Percentiles rank a stretch among this genome's conserved stretches.
Conservation (phyloP, 2,329 filamentous ascomycete species). For the Pseudocercospora eumusae region DNA sequence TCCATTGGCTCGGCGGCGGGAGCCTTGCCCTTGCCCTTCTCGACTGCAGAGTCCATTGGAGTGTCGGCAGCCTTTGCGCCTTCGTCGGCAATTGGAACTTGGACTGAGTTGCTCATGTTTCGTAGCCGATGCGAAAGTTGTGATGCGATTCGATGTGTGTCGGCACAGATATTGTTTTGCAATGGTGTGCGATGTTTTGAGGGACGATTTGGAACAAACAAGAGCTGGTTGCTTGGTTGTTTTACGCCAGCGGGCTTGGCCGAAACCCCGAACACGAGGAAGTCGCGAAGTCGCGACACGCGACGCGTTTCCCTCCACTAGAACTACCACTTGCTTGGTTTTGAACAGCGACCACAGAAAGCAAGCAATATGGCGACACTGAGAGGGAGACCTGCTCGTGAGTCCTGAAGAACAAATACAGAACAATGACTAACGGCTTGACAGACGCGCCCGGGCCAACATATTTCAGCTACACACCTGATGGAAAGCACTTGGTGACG, state of each 20-base stretch:
- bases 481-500: slow-evolving; percentile 83
- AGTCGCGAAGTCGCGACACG: slow-evolving; percentile 14
- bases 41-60: slow-evolving; percentile 46
- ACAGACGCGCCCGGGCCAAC: slow-evolving; percentile 82
- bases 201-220: background rate
- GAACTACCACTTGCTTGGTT: background rate
- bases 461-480: slow-evolving; percentile 83
- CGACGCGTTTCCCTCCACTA: slow-evolving; percentile 15
- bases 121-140: slow-evolving; percentile 6
- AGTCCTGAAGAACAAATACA: no score
- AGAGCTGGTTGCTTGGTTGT: background rate
- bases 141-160: background rate
- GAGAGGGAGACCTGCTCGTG: slow-evolving; percentile 63
- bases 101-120: slow-evolving; percentile 36
- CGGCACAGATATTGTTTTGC: background rate
- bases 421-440: no score
- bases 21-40: slow-evolving; percentile 90
- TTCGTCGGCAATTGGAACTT: slow-evolving; percentile 29
- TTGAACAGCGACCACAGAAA: background rate
- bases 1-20: slow-evolving; percentile 54
- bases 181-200: slow-evolving; percentile 4
- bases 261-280: background rate
- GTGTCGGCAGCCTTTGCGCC: slow-evolving; percentile 34
- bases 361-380: slow-evolving; percentile 45
- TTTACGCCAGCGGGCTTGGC: background rate